Conservation (phyloP, 2,329 filamentous ascomycete genomes). For the Helotiales sp. region DNA sequence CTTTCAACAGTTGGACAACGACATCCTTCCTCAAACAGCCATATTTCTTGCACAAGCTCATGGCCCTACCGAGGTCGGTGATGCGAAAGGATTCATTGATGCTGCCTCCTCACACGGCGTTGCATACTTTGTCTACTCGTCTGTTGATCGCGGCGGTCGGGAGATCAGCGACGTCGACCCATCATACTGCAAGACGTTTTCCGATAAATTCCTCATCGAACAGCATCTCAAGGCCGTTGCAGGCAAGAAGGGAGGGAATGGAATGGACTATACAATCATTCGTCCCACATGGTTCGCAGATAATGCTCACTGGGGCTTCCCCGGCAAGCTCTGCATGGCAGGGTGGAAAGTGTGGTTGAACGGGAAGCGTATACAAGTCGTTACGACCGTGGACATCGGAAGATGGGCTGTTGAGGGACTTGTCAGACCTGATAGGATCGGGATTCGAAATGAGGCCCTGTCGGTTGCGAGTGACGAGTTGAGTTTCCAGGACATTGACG, state of each 20-base stretch:
- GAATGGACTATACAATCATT: constrained; percentile 55
- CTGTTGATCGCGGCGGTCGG: constrained; percentile 59
- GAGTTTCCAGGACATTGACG: constrained; percentile 33
- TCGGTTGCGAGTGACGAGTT: constrained; percentile 41
- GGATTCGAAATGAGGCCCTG: constrained; percentile 32
- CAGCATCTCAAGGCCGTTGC: constrained; percentile 44
- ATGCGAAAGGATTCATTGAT: constrained; percentile 55
- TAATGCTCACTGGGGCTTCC: constrained; percentile 30
- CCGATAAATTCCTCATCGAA: constrained; percentile 54
- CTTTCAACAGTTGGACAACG: constrained; percentile 41
- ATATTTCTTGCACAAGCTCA: constrained; percentile 49
- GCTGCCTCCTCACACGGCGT: constrained; percentile 54
- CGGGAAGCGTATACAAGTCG: constrained; percentile 36
- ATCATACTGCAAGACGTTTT: constrained; percentile 54
- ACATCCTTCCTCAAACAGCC: constrained; percentile 43
- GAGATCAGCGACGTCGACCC: constrained; percentile 44
- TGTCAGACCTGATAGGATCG: constrained; percentile 31
- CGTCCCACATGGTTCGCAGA: constrained; percentile 57
- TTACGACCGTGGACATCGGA: constrained; percentile 41
- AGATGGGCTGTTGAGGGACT: constrained; percentile 38
- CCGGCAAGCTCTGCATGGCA: constrained; percentile 9
- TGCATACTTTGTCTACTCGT: constrained; percentile 61
- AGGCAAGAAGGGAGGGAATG: constrained; percentile 15
- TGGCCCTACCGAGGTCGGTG: constrained; percentile 43
- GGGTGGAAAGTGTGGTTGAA: constrained; percentile 38